Conservation (phyloP, 1,139 yeast genomes). For the Arxiozyma slooffiae region DNA sequence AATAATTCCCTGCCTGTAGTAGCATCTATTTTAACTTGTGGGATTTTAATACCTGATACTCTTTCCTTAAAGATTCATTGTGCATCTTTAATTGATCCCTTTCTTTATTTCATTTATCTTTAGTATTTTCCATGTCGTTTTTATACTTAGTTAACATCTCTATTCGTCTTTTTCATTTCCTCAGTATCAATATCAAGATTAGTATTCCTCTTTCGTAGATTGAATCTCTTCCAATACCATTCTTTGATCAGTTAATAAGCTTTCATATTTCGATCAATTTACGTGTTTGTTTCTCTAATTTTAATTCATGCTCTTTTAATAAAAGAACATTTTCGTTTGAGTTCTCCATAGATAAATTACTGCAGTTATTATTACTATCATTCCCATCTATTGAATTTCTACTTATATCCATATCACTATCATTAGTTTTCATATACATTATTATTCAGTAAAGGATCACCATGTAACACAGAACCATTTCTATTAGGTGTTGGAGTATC, state of each 20-base stretch:
- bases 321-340: background rate
- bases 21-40: slow-evolving; percentile 48
- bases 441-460: background rate
- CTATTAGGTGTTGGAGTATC: background rate
- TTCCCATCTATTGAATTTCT: slow-evolving; percentile 8
- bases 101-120: slow-evolving; percentile 25
- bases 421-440: slow-evolving; percentile 41
- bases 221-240: slow-evolving; percentile 28
- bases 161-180: slow-evolving; percentile 11
- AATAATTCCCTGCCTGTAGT: slow-evolving; percentile 67
- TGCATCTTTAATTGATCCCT: slow-evolving; percentile 23
- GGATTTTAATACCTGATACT: slow-evolving; percentile 30
- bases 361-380: background rate
- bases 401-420: slow-evolving; percentile 13
- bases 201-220: slow-evolving; percentile 23
- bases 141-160: slow-evolving; percentile 11
- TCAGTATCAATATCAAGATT: slow-evolving; percentile 4
- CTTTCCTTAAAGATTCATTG: slow-evolving; percentile 24
- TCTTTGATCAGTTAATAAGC: slow-evolving; percentile 27
- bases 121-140: slow-evolving; percentile 12
- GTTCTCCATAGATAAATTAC: background rate
- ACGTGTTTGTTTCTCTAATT: slow-evolving; percentile 14
- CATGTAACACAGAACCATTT: background rate
- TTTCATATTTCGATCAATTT: slow-evolving; percentile 23
- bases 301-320: slow-evolving; percentile 10